Evolutionary conservation across 176 grass and related monocot species (phyloP), one percentile per base, ranked within the genome.

Genomic region (Hyparrhenia diplandra): DNA sequence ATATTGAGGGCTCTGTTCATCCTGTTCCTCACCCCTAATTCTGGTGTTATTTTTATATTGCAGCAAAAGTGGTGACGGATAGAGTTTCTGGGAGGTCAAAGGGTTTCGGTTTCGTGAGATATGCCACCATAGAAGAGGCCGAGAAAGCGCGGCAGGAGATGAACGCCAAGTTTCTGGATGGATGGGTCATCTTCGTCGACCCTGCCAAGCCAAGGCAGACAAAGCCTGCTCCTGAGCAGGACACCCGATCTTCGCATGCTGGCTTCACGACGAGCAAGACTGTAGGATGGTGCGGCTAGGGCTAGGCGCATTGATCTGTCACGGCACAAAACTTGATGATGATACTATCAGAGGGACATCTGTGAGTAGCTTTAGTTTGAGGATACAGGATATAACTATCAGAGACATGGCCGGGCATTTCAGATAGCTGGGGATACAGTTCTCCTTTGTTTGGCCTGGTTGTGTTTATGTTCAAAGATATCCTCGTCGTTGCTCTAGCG

Each of bases 171-270:
- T 98, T 93, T 79, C 92, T 98, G 2, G 95, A 98, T 80, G 95
- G 92, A 62, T 95, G 95, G 95, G 95, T 98, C 63, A 98, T 98
- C 71, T 98, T 98, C 45, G 86, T 98, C 2, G 92, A 98, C 85
- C 90, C 92, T 14, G 95, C 95, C 46, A 98, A 94, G 64, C 82
- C 82, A 64, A 95, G 84, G 84, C 84, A 93, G 67, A 66, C 85
- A 8, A 95, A 86, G 63, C 69, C 84, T 43, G 41, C 68, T 21
- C 40, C 65, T 11, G 61, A 66, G 18, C 79, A 85, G 10, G 80
- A 87, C 49, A 30, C 68, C 13, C 32, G 59, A 43, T 73, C 85
- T 5, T 88, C 88, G 0, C 59, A 84, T 70, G 17, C 69, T 76
- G 86, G 89, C 31, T 83, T 94, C 71, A 92, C 71, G 16, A 88